Evolutionary conservation across 345 rosid species (phyloP).

Genomic region (Dovyalis caffra): DNA sequence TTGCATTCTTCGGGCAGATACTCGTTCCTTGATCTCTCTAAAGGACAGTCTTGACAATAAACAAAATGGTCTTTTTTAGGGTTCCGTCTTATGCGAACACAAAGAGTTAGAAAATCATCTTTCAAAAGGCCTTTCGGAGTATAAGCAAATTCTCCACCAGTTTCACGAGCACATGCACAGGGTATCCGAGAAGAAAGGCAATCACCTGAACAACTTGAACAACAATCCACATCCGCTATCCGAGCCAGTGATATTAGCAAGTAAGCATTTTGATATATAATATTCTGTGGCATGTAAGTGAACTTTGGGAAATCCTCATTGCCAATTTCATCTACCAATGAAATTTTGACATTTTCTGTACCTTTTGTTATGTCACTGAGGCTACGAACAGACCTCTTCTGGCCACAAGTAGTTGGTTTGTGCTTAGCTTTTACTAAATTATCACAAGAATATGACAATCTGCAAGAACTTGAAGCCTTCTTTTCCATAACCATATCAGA

Average conservation of each 20-base stretch:
- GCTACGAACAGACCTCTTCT: neutral
- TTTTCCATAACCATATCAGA: neutral
- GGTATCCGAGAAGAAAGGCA: constrained; percentile 61
- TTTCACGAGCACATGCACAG: constrained; percentile 79
- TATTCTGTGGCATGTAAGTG: constrained; percentile 61
- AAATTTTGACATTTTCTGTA: constrained; percentile 38
- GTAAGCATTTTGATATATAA: constrained; percentile 60
- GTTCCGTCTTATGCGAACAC: constrained; percentile 40
- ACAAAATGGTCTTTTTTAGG: constrained; percentile 38
- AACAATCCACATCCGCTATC: constrained; percentile 70
- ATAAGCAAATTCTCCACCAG: constrained; percentile 85
- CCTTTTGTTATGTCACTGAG: constrained; percentile 22
- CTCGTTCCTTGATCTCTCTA: constrained; percentile 51
- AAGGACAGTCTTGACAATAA: constrained; percentile 73
- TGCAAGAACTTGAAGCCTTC: neutral
- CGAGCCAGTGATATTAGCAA: constrained; percentile 66
- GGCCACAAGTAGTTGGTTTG: neutral
- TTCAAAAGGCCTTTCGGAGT: constrained; percentile 53
- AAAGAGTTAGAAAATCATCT: constrained; percentile 51
- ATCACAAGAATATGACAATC: neutral
- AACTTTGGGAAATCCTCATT: constrained; percentile 50
- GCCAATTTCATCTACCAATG: constrained; percentile 55
- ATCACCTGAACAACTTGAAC: constrained; percentile 63
- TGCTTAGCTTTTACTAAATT: neutral
- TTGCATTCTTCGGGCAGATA: constrained; percentile 39